Percentiles rank a stretch among this genome's conserved stretches.
These are phyloP conservation scores for Rhizopus delemar DNA, from an alignment of 371 early-diverging fungal genomes.

Conservation along the genomic window DNA sequence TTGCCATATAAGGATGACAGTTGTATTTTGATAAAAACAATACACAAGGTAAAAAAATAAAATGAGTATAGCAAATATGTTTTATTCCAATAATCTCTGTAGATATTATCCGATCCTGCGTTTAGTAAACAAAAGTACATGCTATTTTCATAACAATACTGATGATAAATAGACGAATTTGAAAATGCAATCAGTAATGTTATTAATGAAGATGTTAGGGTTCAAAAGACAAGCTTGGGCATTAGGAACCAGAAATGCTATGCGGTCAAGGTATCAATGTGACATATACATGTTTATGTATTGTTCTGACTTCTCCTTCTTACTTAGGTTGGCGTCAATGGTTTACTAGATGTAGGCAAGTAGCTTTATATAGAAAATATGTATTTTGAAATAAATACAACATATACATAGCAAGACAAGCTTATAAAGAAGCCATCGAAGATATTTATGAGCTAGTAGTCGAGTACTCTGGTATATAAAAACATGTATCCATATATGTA, in stretches of 20 bases:
- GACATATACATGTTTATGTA: not conserved
- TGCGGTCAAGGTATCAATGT: conserved; percentile 63
- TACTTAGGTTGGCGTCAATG: conserved; percentile 75
- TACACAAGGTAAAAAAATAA: conserved; percentile 17
- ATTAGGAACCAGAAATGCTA: conserved; percentile 85
- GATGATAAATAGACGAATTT: conserved; percentile 28
- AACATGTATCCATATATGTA: not conserved
- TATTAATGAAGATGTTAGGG: conserved; percentile 68
- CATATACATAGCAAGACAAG: conserved; percentile 61
- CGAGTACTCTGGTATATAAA: conserved; percentile 55
- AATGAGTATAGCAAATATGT: not conserved
- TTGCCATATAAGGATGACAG: conserved; percentile 14
- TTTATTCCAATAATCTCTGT: not conserved
- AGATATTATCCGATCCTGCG: conserved; percentile 32
- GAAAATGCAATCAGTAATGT: conserved; percentile 46
- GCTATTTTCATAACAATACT: too few species aligned
- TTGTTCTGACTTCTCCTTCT: not conserved
- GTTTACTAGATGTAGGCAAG: conserved; percentile 87
- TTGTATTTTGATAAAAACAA: conserved; percentile 3
- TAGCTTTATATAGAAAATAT: not conserved
- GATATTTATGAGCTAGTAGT: conserved; percentile 78
- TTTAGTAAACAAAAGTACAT: conserved; percentile 18
- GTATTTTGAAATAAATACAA: not conserved
- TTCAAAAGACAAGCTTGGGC: conserved; percentile 73
- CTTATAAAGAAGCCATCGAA: conserved; percentile 81